Evolutionary conservation across 2,329 filamentous ascomycete species (phyloP), one percentile per base, ranked within the genome.

Genomic region (Epichloe uncinata): DNA sequence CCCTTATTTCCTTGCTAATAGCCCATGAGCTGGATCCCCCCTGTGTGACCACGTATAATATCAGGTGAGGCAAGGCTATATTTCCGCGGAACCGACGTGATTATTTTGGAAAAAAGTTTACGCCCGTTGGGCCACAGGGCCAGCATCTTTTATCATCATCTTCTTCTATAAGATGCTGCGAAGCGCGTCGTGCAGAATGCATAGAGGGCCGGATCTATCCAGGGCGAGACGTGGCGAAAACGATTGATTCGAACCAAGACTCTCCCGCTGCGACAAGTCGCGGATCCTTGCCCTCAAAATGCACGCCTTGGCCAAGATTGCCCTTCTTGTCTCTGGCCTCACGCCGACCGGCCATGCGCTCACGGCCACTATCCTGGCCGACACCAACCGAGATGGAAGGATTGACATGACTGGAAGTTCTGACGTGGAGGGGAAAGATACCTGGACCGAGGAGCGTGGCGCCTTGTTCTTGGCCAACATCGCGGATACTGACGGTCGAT

Each of bases 401-500:
- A 57, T 67, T 34, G 63, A 67, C 51, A 45, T 56, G 18, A 45
- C 41, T 5, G 54, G 54, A 13, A 42, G 44, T 16, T 53, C 56
- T 3, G 61, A 66, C 45, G 33, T 55, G 1, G 11, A n/a, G 0
- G 51, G 52, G 33, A 66, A 64, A 49, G 45, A 47, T 2, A 48
- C 18, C 8, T 63, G 60, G 61, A 59, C 59, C 1, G 37, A 52
- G 2, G n/a, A 46, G 0, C 42, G 45, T 4, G 65, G 65, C 6
- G 64, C 65, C n/a, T 56, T 68, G 22, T 65, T 69, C 46, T 57
- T 69, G 1, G 57, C 66, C n/a, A 66, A 66, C 49, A 63, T 68
- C 16, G 64, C 58, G 9, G 65, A 4, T 4, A 61, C 59, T 3
- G 43, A 57, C 44, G 41, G 51, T 5, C 63, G 65, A 5, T 68